Evolutionary conservation across 2,329 filamentous ascomycete species (phyloP).

Genomic region (Aquanectria penicillioides): DNA sequence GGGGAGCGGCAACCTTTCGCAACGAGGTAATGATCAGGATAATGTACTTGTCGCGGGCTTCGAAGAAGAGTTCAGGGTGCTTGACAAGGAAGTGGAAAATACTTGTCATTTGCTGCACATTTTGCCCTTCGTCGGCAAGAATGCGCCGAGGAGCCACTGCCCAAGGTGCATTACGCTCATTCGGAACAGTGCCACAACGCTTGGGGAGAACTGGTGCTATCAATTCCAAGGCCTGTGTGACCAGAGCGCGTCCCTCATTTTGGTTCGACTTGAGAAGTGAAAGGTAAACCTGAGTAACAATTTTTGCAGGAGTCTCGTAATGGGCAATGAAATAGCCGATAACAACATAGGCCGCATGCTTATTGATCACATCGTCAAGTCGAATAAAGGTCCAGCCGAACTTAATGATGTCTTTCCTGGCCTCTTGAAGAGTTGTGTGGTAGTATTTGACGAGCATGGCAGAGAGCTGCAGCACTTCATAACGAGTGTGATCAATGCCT

Average conservation of each 20-base stretch:
- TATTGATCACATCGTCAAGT: slow-evolving; percentile 99
- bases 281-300: slow-evolving; percentile 94
- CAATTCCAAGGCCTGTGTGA: slow-evolving; percentile 93
- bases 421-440: slow-evolving; percentile 85
- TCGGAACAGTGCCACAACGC: slow-evolving; percentile 73
- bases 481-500: slow-evolving; percentile 93
- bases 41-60: slow-evolving; percentile 90
- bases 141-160: slow-evolving; percentile 90
- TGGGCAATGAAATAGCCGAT: slow-evolving; percentile 98
- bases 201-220: slow-evolving; percentile 94
- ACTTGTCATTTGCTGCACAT: slow-evolving; percentile 93
- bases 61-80: slow-evolving; percentile 93
- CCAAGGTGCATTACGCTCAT: slow-evolving; percentile 85
- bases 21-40: slow-evolving; percentile 89
- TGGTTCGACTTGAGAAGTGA: slow-evolving; percentile 92
- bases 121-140: slow-evolving; percentile 91
- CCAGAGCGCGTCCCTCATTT: slow-evolving; percentile 89
- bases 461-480: slow-evolving; percentile 95
- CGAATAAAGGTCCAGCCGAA: slow-evolving; percentile 99
- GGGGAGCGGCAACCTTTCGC: slow-evolving; percentile 84
- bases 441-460: slow-evolving; percentile 97
- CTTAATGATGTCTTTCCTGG: slow-evolving; percentile 97
- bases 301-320: slow-evolving; percentile 96
- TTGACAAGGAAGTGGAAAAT: slow-evolving; percentile 97
- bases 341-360: slow-evolving; percentile 96